Conservation (phyloP, 139 green algal genomes). For the Prasinococcaceae sp. region DNA sequence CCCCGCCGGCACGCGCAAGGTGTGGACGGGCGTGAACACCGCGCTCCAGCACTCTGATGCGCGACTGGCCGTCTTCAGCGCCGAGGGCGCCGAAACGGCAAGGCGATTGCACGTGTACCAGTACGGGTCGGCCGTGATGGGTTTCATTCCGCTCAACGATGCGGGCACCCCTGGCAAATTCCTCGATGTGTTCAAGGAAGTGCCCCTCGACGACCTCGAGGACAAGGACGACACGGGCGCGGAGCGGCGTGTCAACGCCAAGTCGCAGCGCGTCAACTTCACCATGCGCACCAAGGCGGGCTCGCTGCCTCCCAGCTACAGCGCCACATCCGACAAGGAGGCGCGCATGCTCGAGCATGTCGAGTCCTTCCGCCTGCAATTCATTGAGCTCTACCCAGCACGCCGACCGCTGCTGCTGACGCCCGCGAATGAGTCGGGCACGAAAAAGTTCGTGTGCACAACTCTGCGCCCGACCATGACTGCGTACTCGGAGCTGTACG, state of each 20-base stretch:
- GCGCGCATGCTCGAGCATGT: slow-evolving; percentile 35
- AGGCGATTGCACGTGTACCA: too few species aligned
- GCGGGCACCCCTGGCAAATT: too few species aligned
- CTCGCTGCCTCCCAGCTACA: slow-evolving; percentile 21
- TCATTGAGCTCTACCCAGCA: slow-evolving; percentile 54
- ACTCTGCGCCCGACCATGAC: slow-evolving; percentile 45
- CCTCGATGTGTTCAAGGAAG: slow-evolving; percentile 11
- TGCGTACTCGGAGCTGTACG: slow-evolving; percentile 44
- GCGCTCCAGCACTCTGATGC: too few species aligned
- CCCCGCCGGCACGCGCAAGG: too few species aligned
- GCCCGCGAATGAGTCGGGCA: slow-evolving; percentile 63
- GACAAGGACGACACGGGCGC: slow-evolving; percentile 27
- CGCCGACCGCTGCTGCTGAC: slow-evolving; percentile 46
- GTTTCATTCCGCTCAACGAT: too few species aligned
- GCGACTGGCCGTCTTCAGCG: too few species aligned
- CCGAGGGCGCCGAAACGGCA: too few species aligned
- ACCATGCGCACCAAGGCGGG: slow-evolving; percentile 11
- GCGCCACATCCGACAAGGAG: slow-evolving; percentile 32
- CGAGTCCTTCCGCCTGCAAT: slow-evolving; percentile 39
- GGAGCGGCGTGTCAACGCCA: slow-evolving; percentile 40
- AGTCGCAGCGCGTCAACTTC: slow-evolving; percentile 32
- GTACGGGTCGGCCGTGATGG: too few species aligned
- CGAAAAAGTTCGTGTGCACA: slow-evolving; percentile 66
- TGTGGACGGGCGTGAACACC: too few species aligned
- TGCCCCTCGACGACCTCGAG: slow-evolving; percentile 27